phyloP scores from a whole-genome alignment of 2,329 filamentous ascomycete genomes.

The Talaromyces sp. region DNA sequence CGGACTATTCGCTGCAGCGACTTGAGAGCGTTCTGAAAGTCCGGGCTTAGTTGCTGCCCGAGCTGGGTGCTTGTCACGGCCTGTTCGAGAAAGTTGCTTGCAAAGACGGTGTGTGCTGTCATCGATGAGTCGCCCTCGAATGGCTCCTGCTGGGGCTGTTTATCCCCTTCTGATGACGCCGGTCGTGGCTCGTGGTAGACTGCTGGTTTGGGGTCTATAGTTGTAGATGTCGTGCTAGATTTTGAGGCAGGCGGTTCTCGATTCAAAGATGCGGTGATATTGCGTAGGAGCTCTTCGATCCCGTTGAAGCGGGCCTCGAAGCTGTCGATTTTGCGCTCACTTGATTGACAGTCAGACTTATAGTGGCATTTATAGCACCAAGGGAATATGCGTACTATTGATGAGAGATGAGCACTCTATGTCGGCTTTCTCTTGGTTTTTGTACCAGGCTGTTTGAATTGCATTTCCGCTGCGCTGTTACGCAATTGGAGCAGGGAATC shows the following conservation, averaged over 20 bases:
- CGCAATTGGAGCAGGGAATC: not conserved
- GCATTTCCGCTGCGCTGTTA: not conserved
- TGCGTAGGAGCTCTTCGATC: not conserved
- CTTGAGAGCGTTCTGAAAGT: not conserved
- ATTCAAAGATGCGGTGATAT: not conserved
- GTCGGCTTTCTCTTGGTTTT: not conserved
- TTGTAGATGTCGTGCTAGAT: not conserved
- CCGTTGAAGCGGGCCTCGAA: not conserved
- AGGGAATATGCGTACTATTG: not conserved
- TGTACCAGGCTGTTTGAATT: not conserved
- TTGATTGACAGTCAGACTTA: not conserved
- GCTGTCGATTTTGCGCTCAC: not conserved
- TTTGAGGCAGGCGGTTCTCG: not conserved
- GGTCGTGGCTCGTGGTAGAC: not conserved
- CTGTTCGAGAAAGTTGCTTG: not conserved
- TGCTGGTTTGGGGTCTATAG: not conserved
- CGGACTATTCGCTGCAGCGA: not conserved
- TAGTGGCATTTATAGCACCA: not conserved
- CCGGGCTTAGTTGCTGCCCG: not conserved
- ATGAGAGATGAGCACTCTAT: not conserved
- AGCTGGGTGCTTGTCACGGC: not conserved
- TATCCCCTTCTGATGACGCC: not conserved
- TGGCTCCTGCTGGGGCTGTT: not conserved
- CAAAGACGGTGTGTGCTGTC: not conserved
- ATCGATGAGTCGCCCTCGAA: not conserved